Base-by-base conservation (phyloP, 1,284 basidiomycete species). In the Rhodotorula sp. region DNA sequence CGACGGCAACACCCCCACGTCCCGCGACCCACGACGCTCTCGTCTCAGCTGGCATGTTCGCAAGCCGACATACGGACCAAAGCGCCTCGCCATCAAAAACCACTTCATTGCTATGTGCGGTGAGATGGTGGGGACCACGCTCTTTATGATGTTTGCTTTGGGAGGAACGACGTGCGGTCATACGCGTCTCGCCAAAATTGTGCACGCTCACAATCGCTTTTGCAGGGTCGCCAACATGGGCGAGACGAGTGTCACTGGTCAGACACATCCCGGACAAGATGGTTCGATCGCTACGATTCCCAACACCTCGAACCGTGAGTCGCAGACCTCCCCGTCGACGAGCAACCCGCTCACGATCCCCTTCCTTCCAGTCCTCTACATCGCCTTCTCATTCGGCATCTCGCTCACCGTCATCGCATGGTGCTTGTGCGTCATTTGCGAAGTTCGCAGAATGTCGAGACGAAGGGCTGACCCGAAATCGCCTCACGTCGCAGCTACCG, bases 341-440 rank as follows among this genome's bases (percentile, higher is more conserved):
- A n/a, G n/a, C n/a, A n/a, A n/a, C n/a, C n/a, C n/a, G 34, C 34
- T 34, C 34, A 34, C 34, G 88, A 82, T 44, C 24, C 6, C 9
- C 8, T 31, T 5, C 10, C 40, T 4, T 10, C 1, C 62, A 63
- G 62, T 68, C 7, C 59, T 68, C 34, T 68, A 64, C 55, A 68
- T 68, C 50, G 62, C 67, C 28, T 55, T 68, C 30, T 57, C 47
- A 9, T 68, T 68, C 44, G 89, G 89, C 4, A 78, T 90, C 61
- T 85, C 85, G 65, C 82, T 90, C 47, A 82, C 89, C 60, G 84
- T 88, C 47, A 85, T 85, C 6, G 87, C 86, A 10, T 89, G 47
- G 90, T 44, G 40, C 40, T 44, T 44, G 40, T 44, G 40, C 40
- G 40, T 44, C 40, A 34, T 34, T 34, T 10, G 34, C 5, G 34